Base-by-base conservation (phyloP, 495 filamentous ascomycete genomes). In the Lepidopterella palustris region DNA sequence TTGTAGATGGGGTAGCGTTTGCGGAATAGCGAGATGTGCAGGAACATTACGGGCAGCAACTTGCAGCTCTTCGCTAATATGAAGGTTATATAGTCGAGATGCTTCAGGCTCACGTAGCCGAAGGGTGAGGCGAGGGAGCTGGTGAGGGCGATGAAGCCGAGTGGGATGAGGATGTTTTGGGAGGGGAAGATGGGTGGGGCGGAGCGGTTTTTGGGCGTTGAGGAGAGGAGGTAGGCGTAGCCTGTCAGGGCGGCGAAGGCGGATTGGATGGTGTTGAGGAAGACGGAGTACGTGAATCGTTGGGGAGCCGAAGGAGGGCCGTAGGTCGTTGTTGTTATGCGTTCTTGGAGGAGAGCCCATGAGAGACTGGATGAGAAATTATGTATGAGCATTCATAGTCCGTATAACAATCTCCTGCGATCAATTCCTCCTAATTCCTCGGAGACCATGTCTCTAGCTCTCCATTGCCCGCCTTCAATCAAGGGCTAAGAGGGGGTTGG, bases 61-160 rank as follows among this genome's bases (percentile, higher is more conserved):
- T 98, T 98, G 87, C 93, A 98, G 52, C 84, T 88, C 72, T 98
- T 98, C 63, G 93, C 95, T 24, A 98, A 89, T 72, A 97, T 92
- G 78, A 92, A 98, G 21, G 93, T 98, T 70, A 98, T 87, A 79
- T 97, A 98, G 81, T 97, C 93, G 76, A 97, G 92, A 73, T 98
- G 92, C 35, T 85, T 82, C 45, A 98, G 85, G 48, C 84, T 86
- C 45, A 92, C 92, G 75, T 98, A 98, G 63, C 93, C 93, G 66
- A 98, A 97, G 27, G 93, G 93, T 5, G 85, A 88, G 20, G 92
- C 89, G 59, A 98, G 88, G 1, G 89, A 88, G 62, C 85, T 87
- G 23, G 88, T 95, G 48, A 96, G 74, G 64, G 90, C 87, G 55
- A 98, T 90, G 47, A 97, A 84, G 53, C 89, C 65, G 20, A 98